These are phyloP conservation scores for Mycosarcoma maydis DNA, from an alignment of 1,284 basidiomycete genomes.

Conservation along the genomic window DNA sequence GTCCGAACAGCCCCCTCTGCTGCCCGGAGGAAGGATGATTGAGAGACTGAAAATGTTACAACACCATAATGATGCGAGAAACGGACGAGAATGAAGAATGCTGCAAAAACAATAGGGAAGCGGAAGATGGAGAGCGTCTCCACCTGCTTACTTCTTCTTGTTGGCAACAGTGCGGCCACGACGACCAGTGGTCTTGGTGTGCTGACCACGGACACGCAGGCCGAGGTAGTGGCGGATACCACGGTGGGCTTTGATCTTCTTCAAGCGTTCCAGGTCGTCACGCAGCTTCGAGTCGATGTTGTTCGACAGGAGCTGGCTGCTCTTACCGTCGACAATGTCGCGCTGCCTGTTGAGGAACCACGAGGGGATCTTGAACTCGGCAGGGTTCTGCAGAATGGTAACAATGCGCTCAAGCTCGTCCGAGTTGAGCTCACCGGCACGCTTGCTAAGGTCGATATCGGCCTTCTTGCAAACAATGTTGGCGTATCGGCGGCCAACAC, in stretches of 20 bases:
- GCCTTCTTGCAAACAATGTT: constrained; percentile 99
- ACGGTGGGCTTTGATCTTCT: constrained; percentile 99
- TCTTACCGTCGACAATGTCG: constrained; percentile 97
- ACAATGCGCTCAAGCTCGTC: constrained; percentile 98
- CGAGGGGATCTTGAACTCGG: constrained; percentile 98
- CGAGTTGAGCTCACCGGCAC: constrained; percentile 93
- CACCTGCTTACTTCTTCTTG: constrained; percentile 65
- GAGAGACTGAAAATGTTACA: constrained; percentile 41
- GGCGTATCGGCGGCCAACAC: constrained; percentile 98
- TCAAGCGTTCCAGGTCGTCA: constrained; percentile 97
- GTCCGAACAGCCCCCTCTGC: constrained; percentile 29
- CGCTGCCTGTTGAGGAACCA: constrained; percentile 99
- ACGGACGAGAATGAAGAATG: constrained; percentile 16
- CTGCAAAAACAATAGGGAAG: constrained; percentile 27
- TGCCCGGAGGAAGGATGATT: constrained; percentile 9
- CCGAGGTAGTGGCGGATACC: constrained; percentile 98
- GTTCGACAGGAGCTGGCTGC: constrained; percentile 95
- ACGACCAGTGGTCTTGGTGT: constrained; percentile 97
- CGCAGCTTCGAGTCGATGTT: constrained; percentile 97
- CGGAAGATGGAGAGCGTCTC: background rate
- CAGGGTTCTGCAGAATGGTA: constrained; percentile 99
- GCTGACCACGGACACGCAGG: constrained; percentile 87
- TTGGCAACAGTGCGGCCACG: constrained; percentile 67
- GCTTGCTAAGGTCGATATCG: constrained; percentile 98
- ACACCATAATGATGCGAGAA: constrained; percentile 40